Percentiles rank a stretch among this genome's conserved stretches.
Conservation (phyloP, 306 rosid species). For the Citrullus amarus region DNA sequence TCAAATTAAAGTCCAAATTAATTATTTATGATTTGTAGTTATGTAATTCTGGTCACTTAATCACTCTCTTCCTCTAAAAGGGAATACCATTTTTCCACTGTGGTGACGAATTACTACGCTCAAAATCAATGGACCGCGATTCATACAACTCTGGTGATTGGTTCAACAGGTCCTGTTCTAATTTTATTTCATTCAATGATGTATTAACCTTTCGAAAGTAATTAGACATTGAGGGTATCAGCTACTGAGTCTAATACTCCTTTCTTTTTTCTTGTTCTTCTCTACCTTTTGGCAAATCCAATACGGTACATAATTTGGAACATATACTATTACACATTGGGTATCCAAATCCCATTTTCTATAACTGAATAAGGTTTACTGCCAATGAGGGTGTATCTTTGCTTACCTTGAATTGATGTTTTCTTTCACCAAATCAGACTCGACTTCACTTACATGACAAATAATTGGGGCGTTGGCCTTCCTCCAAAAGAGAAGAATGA, state of each 20-base stretch:
- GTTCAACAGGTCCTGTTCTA: conserved; percentile 63
- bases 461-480: conserved; percentile 95
- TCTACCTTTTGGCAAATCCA: background rate
- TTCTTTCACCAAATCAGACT: conserved; percentile 38
- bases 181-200: conserved; percentile 4
- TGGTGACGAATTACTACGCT: conserved; percentile 83
- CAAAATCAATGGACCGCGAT: conserved; percentile 93
- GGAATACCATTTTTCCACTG: conserved; percentile 88
- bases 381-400: background rate
- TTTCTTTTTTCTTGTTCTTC: background rate
- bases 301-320: background rate
- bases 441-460: conserved; percentile 68
- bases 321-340: background rate
- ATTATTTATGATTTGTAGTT: background rate
- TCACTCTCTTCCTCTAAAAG: conserved; percentile 22
- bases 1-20: background rate
- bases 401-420: conserved; percentile 5
- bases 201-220: background rate
- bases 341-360: background rate
- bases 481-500: conserved; percentile 83
- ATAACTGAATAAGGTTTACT: conserved; percentile 1
- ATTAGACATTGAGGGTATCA: background rate
- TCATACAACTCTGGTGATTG: conserved; percentile 97
- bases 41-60: background rate
- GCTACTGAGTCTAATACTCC: background rate